Evolutionary conservation across 257 asterid species (phyloP), one percentile per base, ranked within the genome.

Genomic region (Solanum raphanifolium): DNA sequence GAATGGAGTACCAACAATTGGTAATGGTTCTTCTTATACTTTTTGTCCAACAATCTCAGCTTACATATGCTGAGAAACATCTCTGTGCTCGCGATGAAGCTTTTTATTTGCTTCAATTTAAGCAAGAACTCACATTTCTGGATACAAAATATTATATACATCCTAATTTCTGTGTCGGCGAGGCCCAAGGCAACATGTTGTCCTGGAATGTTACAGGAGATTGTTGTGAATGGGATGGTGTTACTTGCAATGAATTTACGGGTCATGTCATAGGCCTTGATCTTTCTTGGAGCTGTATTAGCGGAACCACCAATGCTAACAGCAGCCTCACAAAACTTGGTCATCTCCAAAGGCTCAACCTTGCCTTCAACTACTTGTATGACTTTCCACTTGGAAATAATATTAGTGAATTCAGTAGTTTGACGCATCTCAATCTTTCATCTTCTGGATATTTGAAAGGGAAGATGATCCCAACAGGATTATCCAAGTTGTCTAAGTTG

Each of bases 141-240:
- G 36, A 5, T 35, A 35, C 36, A 35, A 35, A 7, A 35, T 35
- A 7, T 35, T 35, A n/a, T 35, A 5, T 35, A 35, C 36, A 5
- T 35, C 5, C 36, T 35, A 5, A 35, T 32, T 5, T 4, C 0
- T 48, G 21, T 48, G 21, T 5, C 7, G 0, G 1, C 3, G 1
- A 15, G 7, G 0, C 58, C 21, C 7, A 0, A 13, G 2, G 0
- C 58, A 48, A 75, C 7, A 32, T 27, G 3, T 23, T 23, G 4
- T 75, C 58, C 3, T 75, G 83, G 83, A 75, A 75, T 3, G 4
- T 23, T 21, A 38, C 83, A 6, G 1, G 20, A 23, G 55, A 75
- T 23, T 75, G 83, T 75, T 36, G 83, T 2, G 4, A 23, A 21
- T 75, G 58, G 83, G 83, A n/a, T 75, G 83, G 83, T 38, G 55